Evolutionary conservation across 2,329 filamentous ascomycete species (phyloP).

Genomic region (Rhinocladiella mackenziei): DNA sequence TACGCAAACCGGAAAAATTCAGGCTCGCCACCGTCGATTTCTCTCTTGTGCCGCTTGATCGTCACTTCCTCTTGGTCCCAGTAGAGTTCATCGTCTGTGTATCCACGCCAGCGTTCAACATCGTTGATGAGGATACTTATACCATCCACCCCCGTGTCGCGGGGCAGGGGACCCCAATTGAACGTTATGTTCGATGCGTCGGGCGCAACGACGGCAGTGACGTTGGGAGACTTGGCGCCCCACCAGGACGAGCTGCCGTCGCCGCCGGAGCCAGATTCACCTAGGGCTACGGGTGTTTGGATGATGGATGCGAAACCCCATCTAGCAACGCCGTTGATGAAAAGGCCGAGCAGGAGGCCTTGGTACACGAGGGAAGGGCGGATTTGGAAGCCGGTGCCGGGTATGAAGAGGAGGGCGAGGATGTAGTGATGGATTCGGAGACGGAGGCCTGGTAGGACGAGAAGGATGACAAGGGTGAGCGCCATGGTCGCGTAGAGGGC

Average conservation of each 20-base stretch:
- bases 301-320: constrained; percentile 92
- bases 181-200: constrained; percentile 43
- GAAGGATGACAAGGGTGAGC: constrained; percentile 62
- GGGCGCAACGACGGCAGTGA: constrained; percentile 41
- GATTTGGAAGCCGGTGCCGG: constrained; percentile 84
- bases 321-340: constrained; percentile 87
- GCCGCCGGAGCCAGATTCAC: constrained; percentile 46
- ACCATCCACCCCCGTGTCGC: constrained; percentile 47
- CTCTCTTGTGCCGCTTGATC: constrained; percentile 11
- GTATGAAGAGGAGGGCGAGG: constrained; percentile 76
- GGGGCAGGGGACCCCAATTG: constrained; percentile 38
- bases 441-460: constrained; percentile 70
- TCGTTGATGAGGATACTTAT: constrained; percentile 60
- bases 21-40: constrained; percentile 27
- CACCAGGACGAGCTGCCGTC: constrained; percentile 43
- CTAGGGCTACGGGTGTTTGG: constrained; percentile 70
- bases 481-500: constrained; percentile 70
- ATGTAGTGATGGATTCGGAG: constrained; percentile 95
- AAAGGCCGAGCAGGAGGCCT: constrained; percentile 81
- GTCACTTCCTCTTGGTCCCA: constrained; percentile 35
- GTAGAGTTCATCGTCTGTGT: constrained; percentile 47
- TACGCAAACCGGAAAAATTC: constrained; percentile 49
- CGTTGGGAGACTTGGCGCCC: constrained; percentile 48
- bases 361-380: constrained; percentile 81
- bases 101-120: constrained; percentile 58